Conservation (phyloP, 2,329 filamentous ascomycete genomes). For the Venturia asperata region DNA sequence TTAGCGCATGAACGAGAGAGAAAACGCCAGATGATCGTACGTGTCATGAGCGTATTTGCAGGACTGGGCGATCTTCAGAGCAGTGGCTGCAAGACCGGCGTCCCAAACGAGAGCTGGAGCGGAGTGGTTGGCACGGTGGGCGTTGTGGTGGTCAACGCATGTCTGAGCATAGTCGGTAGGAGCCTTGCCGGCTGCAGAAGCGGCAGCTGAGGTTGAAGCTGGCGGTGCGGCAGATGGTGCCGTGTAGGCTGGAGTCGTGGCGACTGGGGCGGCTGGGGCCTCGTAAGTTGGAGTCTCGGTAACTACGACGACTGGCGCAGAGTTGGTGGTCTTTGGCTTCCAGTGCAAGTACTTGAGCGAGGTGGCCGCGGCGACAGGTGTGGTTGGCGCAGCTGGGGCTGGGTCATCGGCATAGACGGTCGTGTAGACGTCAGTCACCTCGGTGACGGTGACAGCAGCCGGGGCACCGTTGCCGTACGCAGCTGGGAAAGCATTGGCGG, state of each 20-base stretch:
- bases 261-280: neutral
- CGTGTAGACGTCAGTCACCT: constrained; percentile 17
- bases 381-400: neutral
- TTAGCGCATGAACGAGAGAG: constrained; percentile 15
- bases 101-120: constrained; percentile 60
- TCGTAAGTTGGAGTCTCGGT: neutral
- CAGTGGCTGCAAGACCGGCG: constrained; percentile 54
- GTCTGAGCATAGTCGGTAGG: constrained; percentile 8
- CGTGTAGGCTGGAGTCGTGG: neutral
- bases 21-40: constrained; percentile 40
- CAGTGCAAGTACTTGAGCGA: neutral
- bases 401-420: constrained; percentile 15
- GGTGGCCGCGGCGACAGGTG: neutral
- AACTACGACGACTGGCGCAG: constrained; percentile 4
- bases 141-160: constrained; percentile 64
- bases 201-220: neutral
- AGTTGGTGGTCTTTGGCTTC: constrained; percentile 1
- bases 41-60: constrained; percentile 72
- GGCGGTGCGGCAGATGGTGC: neutral
- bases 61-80: constrained; percentile 53
- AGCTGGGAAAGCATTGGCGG: constrained; percentile 16
- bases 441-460: constrained; percentile 18
- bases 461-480: neutral
- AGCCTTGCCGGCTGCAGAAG: neutral
- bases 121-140: constrained; percentile 78